Evolutionary conservation across 345 rosid genomes (phyloP), one percentile per base, ranked within the genome.

Genomic region (Trapa incisa): DNA sequence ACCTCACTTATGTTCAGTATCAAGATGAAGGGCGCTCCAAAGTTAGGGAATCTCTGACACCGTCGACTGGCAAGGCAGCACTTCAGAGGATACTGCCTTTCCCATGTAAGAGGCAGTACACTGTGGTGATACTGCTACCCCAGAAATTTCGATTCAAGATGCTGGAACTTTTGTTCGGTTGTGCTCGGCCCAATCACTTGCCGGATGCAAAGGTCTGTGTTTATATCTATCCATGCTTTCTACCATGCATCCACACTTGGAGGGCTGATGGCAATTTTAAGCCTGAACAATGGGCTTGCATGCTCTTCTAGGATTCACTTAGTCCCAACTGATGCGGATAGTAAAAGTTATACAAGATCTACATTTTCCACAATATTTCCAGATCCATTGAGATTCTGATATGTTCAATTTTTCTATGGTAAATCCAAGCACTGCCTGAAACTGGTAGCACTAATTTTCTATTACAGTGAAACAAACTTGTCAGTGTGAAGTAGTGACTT

Each of bases 81-180:
- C 71, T 92, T 65, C 86, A 84, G 74, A 78, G 92, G 68, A 82
- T 84, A 71, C 72, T 92, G 70, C 92, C 96, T 33, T 75, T 65
- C 74, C 92, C 95, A 35, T 90, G 97, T 84, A 83, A 78, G 69
- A 85, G 82, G 63, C 95, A 87, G 75, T 82, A 84, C 71, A 92
- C 96, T 29, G 82, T 80, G 52, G 93, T 92, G 74, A 82, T 92
- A 75, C 84, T 92, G 66, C 82, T 89, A 89, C 95, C 96, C 14
- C 87, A 71, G 72, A 78, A 75, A 71, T 80, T 88, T 62, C 75
- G 81, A 65, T 77, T 84, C 37, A 75, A 71, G 74, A 72, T 74
- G 64, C 71, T 85, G 57, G 83, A 75, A 58, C 82, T 88, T 60
- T 37, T 82, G 65, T 78, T 85, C 64, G 69, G 6, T 52, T 74